Evolutionary conservation across 116 monocot genomes (phyloP), one percentile per base, ranked within the genome.

Genomic region (Papilionanthe hybrid): DNA sequence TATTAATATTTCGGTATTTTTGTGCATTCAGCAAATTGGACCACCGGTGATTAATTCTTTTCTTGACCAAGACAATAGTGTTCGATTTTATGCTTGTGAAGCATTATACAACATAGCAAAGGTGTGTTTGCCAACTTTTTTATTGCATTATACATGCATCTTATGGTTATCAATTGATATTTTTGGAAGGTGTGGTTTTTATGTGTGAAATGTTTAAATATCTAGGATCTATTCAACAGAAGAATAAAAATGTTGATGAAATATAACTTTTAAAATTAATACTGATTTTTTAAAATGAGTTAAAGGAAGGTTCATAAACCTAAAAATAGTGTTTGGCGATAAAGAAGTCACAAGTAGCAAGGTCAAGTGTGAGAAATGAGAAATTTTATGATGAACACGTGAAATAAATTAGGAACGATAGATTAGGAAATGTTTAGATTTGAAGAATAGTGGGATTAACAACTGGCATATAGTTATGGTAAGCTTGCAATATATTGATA

Each of bases 71-170:
- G 99, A 99, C 72, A 85, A 90, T 75, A 91, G 95, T 83, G 99
- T 99, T 80, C 91, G 99, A 12, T 99, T 90, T 76, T 99, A 93
- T 89, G 95, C 99, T 81, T 99, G 99, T 89, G 99, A 99, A 91
- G 95, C 99, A 82, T 84, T 99, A 23, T 99, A 99, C 84, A 99
- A 99, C 87, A 99, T 99, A 86, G 99, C 99, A 81, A 99, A 99
- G 91, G 99, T 91, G 58, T 83, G 87, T 71, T 37, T 42, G 1
- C n/a, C 44, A 15, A 43, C 25, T 57, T 60, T 58, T 22, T 58
- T 76, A 23, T 23, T 81, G 66, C 58, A 72, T 48, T 72, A 44
- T 44, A 44, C 73, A 17, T 41, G 41, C 44, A 44, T 71, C 44
- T 73, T 73, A 73, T 73, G 9, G 29, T 72, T 72, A 41, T 66